phyloP scores from a whole-genome alignment of 371 early-diverging fungal genomes.

The Synchytrium microbalum region DNA sequence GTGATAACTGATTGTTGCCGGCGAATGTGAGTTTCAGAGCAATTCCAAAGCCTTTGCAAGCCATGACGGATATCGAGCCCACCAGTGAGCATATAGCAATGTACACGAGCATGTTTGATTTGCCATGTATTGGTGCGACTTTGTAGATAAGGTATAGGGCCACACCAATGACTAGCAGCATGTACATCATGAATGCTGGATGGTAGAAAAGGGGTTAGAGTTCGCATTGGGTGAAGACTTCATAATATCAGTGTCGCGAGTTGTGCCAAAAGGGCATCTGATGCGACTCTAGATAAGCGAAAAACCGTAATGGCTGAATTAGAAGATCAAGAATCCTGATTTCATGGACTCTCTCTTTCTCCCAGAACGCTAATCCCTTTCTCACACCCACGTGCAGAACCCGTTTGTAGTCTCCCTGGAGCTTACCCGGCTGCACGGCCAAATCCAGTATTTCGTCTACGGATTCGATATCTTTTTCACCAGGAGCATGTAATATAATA shows the following conservation, averaged over 20 bases:
- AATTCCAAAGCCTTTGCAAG: conserved; percentile 84
- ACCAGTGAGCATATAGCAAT: conserved; percentile 47
- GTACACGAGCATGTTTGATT: conserved; percentile 59
- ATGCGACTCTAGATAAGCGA: no score
- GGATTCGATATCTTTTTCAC: conserved; percentile 66
- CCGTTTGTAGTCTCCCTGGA: no score
- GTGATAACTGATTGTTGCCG: conserved; percentile 81
- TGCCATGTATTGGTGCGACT: conserved; percentile 72
- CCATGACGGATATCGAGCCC: conserved; percentile 74
- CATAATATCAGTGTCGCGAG: not conserved
- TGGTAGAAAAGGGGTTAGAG: conserved; percentile 1
- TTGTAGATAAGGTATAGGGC: conserved; percentile 67
- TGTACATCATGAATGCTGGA: conserved; percentile 71
- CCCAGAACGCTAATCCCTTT: no score
- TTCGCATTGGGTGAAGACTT: not conserved
- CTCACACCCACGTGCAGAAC: no score
- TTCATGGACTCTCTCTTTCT: no score
- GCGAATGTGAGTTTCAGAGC: conserved; percentile 84
- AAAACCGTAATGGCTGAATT: no score
- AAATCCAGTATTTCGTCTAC: conserved; percentile 72
- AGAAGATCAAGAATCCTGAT: no score
- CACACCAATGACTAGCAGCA: conserved; percentile 49
- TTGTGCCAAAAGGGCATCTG: no score
- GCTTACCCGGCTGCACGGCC: conserved; percentile 62
- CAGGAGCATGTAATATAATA: conserved; percentile 83